Conservation (phyloP, 768 basidiomycete genomes). For the Cystobasidiopsis lactophilus region DNA sequence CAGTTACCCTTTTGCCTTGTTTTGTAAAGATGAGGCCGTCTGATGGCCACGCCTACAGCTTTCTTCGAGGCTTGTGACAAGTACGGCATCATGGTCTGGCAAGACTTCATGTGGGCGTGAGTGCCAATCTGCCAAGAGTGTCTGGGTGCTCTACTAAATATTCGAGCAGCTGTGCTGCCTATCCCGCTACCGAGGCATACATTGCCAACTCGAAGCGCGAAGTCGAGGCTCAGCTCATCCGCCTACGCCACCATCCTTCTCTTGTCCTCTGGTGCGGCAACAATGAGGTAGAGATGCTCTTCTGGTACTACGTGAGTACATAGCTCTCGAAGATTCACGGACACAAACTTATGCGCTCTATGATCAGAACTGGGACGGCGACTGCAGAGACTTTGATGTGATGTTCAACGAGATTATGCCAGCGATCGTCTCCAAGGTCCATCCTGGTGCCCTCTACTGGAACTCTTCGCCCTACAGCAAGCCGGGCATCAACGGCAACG, state of each 20-base stretch:
- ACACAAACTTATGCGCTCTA: too few species aligned
- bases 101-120: slow-evolving; percentile 88
- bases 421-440: slow-evolving; percentile 56
- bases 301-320: too few species aligned
- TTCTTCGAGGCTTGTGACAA: slow-evolving; percentile 66
- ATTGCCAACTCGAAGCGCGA: slow-evolving; percentile 47
- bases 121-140: too few species aligned
- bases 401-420: slow-evolving; percentile 78
- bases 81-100: slow-evolving; percentile 58
- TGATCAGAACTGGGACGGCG: too few species aligned
- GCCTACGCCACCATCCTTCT: slow-evolving; percentile 68
- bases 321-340: too few species aligned
- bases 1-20: too few species aligned
- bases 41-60: slow-evolving; percentile 22
- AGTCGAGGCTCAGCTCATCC: slow-evolving; percentile 65
- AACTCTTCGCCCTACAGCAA: slow-evolving; percentile 29
- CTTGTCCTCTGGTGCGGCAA: slow-evolving; percentile 37
- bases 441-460: slow-evolving; percentile 52
- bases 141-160: too few species aligned
- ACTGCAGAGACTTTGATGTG: slow-evolving; percentile 36
- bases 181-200: slow-evolving; percentile 56
- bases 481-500: slow-evolving; percentile 41
- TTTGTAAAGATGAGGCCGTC: too few species aligned
- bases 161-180: too few species aligned
- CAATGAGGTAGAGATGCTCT: too few species aligned